Evolutionary conservation across 495 filamentous ascomycete genomes (phyloP).

Genomic region (Cercophora scortea): DNA sequence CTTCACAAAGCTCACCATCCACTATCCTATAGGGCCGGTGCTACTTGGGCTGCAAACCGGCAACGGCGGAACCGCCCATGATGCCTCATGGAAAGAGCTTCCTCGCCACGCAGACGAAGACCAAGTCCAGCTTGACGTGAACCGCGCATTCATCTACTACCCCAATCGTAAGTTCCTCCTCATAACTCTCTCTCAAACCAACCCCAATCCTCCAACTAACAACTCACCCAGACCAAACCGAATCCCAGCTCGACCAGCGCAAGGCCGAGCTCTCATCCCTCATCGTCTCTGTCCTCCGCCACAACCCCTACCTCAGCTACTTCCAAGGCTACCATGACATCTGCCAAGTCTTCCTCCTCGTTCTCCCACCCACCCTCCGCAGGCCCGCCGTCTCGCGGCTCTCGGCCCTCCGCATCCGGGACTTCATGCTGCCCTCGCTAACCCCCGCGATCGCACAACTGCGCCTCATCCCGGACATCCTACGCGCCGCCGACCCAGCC

Average conservation of each 20-base stretch:
- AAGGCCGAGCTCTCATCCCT: slow-evolving; percentile 67
- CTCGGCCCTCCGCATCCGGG: slow-evolving; percentile 81
- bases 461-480: slow-evolving; percentile 72
- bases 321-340: slow-evolving; percentile 99
- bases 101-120: slow-evolving; percentile 73
- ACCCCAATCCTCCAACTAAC: slow-evolving; percentile 1
- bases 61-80: slow-evolving; percentile 8
- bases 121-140: slow-evolving; percentile 84
- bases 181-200: background rate
- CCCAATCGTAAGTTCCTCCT: slow-evolving; percentile 53
- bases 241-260: slow-evolving; percentile 52
- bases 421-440: slow-evolving; percentile 96
- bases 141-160: slow-evolving; percentile 96
- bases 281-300: slow-evolving; percentile 67
- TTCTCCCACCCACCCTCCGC: slow-evolving; percentile 49
- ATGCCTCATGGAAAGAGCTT: slow-evolving; percentile 44
- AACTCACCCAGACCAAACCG: slow-evolving; percentile 32
- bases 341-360: slow-evolving; percentile 88
- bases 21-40: slow-evolving; percentile 57
- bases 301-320: slow-evolving; percentile 82
- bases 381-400: slow-evolving; percentile 60
- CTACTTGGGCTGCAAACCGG: slow-evolving; percentile 51
- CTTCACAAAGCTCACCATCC: background rate
- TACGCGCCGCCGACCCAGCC: slow-evolving; percentile 57
- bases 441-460: slow-evolving; percentile 74